Evolutionary conservation across 2,329 filamentous ascomycete genomes (phyloP), one percentile per base, ranked within the genome.

Genomic region (Xylariaceae sp.): DNA sequence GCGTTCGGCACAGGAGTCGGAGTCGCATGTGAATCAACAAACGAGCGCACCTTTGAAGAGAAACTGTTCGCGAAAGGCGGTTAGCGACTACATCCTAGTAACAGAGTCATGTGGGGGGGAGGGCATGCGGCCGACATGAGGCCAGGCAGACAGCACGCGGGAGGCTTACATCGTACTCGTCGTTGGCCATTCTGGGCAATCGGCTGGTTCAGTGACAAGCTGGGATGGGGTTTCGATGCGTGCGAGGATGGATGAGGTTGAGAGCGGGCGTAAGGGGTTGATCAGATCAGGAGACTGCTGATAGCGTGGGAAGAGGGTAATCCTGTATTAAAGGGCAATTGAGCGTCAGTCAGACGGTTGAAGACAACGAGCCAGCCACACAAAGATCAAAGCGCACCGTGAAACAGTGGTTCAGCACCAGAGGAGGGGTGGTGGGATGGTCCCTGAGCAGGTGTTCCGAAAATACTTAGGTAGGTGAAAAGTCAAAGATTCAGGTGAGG

Each of bases 161-260:
- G 51, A 59, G 54, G 79, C 92, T 83, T 82, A 97, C 93, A 88
- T 99, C 94, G 82, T 99, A 99, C 83, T 99, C 94, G 85, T 99
- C 94, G 88, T 97, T 99, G 74, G 93, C 94, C 94, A 97, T 99
- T 78, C 71, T 82, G 80, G 76, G 66, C 67, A 63, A 66, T 67
- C 57, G 59, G 48, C 57, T 61, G 50, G 55, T 58, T 67, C 48
- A 17, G 18, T 59, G 23, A 47, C 50, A 11, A 47, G 35, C 35
- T 49, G 50, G 51, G 56, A 44, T 60, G 54, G 51, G 18, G 59
- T 61, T 53, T 65, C 55, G 58, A 61, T 60, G 59, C 61, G 57
- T 30, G 61, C 51, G 56, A 50, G 41, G 47, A 56, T 53, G 15
- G 18, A 10, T 6, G 30, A 56, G 39, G 18, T 10, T 13, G 39